phyloP scores from a whole-genome alignment of 805 yeast genomes.

The Starmerella cellae region DNA sequence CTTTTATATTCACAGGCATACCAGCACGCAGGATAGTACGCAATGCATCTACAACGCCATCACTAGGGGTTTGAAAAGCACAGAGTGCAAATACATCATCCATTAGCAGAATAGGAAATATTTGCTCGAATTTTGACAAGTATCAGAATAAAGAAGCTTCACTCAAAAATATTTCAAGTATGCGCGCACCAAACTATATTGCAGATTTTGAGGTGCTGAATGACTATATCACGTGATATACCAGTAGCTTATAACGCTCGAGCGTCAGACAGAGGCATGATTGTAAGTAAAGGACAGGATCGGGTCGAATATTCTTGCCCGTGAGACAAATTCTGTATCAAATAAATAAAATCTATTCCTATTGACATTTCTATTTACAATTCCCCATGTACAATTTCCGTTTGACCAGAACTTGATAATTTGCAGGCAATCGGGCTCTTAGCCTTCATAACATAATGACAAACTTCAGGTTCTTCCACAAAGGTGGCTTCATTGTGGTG shows the following conservation, averaged over 20 bases:
- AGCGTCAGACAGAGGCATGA: no score
- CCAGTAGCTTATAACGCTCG: no score
- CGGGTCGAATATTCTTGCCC: no score
- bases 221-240: no score
- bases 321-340: neutral
- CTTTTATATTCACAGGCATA: slow-evolving; percentile 22
- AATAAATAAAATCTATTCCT: neutral
- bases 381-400: slow-evolving; percentile 11
- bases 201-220: no score
- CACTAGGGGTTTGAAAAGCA: slow-evolving; percentile 17
- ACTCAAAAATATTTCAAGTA: no score
- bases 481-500: slow-evolving; percentile 38
- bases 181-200: no score
- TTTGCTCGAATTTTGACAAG: no score
- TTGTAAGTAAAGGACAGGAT: no score
- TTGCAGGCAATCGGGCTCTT: slow-evolving; percentile 20
- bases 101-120: neutral
- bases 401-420: neutral
- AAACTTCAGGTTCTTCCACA: slow-evolving; percentile 80
- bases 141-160: no score
- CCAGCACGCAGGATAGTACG: slow-evolving; percentile 18
- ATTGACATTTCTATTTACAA: neutral
- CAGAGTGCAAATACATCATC: slow-evolving; percentile 7
- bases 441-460: slow-evolving; percentile 48
- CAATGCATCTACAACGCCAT: slow-evolving; percentile 19